phyloP scores from a whole-genome alignment of 176 grass and related monocot genomes.

The Musa acuminata region DNA sequence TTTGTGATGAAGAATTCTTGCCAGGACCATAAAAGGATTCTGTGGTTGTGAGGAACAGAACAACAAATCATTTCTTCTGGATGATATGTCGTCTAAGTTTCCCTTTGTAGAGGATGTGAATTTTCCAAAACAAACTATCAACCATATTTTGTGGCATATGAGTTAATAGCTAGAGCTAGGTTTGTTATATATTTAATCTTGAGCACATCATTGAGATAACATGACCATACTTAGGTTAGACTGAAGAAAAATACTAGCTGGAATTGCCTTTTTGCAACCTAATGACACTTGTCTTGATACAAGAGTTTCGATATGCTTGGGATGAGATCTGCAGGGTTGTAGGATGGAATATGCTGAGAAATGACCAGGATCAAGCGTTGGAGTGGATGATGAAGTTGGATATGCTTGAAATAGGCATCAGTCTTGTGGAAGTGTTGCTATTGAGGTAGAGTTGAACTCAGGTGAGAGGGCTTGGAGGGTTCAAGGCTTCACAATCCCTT shows the following conservation, averaged over 20 bases:
- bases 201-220: not conserved
- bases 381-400: not conserved
- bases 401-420: not conserved
- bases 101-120: too few relatives aligned
- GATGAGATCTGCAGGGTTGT: not conserved
- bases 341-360: too few relatives aligned
- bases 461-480: not conserved
- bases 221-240: not conserved
- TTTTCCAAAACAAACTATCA: too few relatives aligned
- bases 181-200: not conserved
- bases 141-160: too few relatives aligned
- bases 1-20: too few relatives aligned
- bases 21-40: too few relatives aligned
- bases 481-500: not conserved
- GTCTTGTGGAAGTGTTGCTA: not conserved
- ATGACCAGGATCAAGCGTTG: not conserved
- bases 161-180: not conserved
- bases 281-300: too few relatives aligned
- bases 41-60: too few relatives aligned
- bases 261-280: not conserved
- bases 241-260: not conserved
- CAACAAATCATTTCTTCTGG: too few relatives aligned
- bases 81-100: too few relatives aligned
- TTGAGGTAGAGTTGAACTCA: not conserved
- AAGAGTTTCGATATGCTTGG: not conserved